Percentiles rank a stretch among this genome's conserved stretches.
Evolutionary conservation across 2,329 filamentous ascomycete species (phyloP).

Genomic region (Phyllosticta paracitricarpa): DNA sequence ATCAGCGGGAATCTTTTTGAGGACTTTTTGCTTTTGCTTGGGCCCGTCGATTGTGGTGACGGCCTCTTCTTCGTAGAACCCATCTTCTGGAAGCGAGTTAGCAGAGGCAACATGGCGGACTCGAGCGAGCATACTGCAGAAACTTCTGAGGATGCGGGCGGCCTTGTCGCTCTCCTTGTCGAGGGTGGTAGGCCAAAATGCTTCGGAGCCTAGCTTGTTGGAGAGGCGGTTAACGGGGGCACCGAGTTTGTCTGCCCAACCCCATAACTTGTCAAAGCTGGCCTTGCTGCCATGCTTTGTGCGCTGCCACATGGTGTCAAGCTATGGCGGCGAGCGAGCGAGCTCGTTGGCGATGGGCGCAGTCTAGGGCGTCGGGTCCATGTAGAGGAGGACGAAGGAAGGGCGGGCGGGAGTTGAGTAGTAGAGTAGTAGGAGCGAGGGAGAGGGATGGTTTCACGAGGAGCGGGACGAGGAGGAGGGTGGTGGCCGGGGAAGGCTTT

Average conservation of each 20-base stretch:
- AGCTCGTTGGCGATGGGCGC: background rate
- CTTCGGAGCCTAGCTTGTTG: constrained; percentile 71
- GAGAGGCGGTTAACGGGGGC: constrained; percentile 70
- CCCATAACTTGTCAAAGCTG: constrained; percentile 66
- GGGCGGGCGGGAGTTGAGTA: background rate
- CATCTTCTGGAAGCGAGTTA: constrained; percentile 44
- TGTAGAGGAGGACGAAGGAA: constrained; percentile 1
- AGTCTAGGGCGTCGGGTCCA: background rate
- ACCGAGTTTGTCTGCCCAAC: constrained; percentile 57
- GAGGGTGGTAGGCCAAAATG: constrained; percentile 75
- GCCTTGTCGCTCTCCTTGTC: constrained; percentile 90
- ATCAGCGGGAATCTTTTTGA: constrained; percentile 74
- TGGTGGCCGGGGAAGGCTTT: background rate
- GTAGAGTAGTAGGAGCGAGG: background rate
- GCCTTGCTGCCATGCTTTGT: constrained; percentile 49
- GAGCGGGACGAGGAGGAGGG: constrained; percentile 2
- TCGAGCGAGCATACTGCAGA: constrained; percentile 60
- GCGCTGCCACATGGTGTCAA: constrained; percentile 38
- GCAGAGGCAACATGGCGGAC: constrained; percentile 2
- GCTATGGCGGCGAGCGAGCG: background rate
- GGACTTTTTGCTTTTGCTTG: constrained; percentile 51
- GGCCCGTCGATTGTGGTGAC: constrained; percentile 38
- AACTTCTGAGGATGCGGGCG: constrained; percentile 77
- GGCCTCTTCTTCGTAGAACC: constrained; percentile 53
- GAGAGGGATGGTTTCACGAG: constrained; percentile 5